Evolutionary conservation across 441 rosid species (phyloP).

Genomic region (Adansonia rubrostipa): DNA sequence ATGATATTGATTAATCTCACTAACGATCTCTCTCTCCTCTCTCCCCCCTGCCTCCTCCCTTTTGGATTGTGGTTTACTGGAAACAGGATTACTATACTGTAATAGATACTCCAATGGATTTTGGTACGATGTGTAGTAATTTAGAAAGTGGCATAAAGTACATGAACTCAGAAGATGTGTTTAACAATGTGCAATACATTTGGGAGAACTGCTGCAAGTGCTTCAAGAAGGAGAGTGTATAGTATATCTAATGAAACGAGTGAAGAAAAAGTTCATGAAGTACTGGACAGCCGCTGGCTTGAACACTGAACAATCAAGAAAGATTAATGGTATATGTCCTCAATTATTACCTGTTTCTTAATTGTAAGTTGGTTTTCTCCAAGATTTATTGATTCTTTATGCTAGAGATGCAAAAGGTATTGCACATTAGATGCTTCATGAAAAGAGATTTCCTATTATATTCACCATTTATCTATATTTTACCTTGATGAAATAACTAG

Average conservation of each 20-base stretch:
- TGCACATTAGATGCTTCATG: neutral
- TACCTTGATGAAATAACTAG: conserved; percentile 4
- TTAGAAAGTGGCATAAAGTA: conserved; percentile 50
- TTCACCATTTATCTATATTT: neutral
- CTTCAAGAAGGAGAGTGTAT: conserved; percentile 61
- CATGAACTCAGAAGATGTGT: conserved; percentile 51
- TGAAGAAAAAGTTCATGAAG: conserved; percentile 64
- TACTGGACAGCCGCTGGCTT: conserved; percentile 55
- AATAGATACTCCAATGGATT: conserved; percentile 60
- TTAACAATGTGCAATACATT: conserved; percentile 50
- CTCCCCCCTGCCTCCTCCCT: neutral
- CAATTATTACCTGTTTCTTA: neutral
- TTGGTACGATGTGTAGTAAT: conserved; percentile 54
- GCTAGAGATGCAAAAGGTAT: neutral
- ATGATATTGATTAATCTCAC: conserved; percentile 1
- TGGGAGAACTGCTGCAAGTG: conserved; percentile 59
- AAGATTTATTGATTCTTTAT: neutral
- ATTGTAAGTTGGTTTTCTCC: neutral
- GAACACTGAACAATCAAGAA: conserved; percentile 28
- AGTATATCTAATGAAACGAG: conserved; percentile 57
- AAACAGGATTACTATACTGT: conserved; percentile 50
- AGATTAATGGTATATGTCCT: conserved; percentile 39
- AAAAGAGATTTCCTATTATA: conserved; percentile 8
- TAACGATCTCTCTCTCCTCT: conserved; percentile 4
- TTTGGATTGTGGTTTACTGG: conserved; percentile 10